A percentile compares a stretch with the other conserved stretches of the same genome.
These are phyloP conservation scores for Edaphochlamys debaryana DNA, from an alignment of 139 green algal genomes.

Conservation along the genomic window DNA sequence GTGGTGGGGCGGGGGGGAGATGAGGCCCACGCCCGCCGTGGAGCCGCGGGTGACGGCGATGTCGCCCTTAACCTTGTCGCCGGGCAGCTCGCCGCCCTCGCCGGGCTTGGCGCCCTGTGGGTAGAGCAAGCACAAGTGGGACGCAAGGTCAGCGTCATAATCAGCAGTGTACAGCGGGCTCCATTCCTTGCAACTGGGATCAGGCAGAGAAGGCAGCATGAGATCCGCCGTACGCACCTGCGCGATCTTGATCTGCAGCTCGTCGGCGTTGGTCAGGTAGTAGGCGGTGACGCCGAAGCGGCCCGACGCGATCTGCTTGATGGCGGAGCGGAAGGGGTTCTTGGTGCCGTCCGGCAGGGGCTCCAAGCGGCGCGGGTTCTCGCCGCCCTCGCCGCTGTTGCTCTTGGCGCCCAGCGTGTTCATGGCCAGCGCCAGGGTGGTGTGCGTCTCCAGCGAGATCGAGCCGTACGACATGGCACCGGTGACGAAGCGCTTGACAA, in stretches of 20 bases:
- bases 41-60: slow-evolving; percentile 88
- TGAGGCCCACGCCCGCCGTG: slow-evolving; percentile 95
- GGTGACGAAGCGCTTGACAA: slow-evolving; percentile 95
- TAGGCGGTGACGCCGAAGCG: slow-evolving; percentile 93
- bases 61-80: slow-evolving; percentile 88
- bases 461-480: slow-evolving; percentile 68
- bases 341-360: slow-evolving; percentile 79
- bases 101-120: slow-evolving; percentile 74
- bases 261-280: slow-evolving; percentile 96
- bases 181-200: no score
- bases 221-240: no score
- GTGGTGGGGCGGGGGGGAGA: slow-evolving; percentile 98
- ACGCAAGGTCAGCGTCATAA: no score
- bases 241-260: slow-evolving; percentile 92
- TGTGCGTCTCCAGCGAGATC: slow-evolving; percentile 95
- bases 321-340: slow-evolving; percentile 89
- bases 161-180: no score
- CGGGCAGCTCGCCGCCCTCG: slow-evolving; percentile 95
- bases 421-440: slow-evolving; percentile 94
- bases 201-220: no score
- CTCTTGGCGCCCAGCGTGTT: slow-evolving; percentile 93
- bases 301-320: slow-evolving; percentile 91
- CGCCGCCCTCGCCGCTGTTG: slow-evolving; percentile 90
- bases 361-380: slow-evolving; percentile 88
- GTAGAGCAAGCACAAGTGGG: neutral